These are phyloP conservation scores for Glaciozyma antarctica DNA, from an alignment of 768 basidiomycete genomes.

Conservation along the genomic window DNA sequence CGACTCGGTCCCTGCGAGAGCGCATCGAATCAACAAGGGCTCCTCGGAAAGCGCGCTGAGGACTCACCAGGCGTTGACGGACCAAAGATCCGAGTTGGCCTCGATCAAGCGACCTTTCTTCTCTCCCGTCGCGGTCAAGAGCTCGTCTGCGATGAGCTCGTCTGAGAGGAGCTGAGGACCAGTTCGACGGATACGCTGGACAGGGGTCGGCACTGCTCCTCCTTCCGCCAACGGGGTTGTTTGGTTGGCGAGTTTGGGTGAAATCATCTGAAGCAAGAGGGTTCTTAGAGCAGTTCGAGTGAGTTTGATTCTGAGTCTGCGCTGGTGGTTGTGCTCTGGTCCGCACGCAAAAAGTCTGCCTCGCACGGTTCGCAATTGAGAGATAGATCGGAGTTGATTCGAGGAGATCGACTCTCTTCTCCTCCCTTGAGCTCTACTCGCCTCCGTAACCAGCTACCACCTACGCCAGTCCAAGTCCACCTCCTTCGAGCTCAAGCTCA, in stretches of 20 bases:
- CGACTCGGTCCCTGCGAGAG: conserved; percentile 40
- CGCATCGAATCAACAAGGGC: not conserved
- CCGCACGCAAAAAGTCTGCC: too few relatives aligned
- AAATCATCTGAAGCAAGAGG: too few relatives aligned
- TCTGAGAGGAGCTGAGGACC: conserved; percentile 24
- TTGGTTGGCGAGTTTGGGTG: too few relatives aligned
- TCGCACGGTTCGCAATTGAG: too few relatives aligned
- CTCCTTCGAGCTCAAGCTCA: not conserved
- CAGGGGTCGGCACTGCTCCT: not conserved
- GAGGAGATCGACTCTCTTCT: too few relatives aligned
- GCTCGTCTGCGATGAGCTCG: conserved; percentile 17
- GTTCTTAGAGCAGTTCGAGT: too few relatives aligned
- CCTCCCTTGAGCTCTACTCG: too few relatives aligned
- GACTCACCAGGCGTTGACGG: conserved; percentile 61
- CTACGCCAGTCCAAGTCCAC: too few relatives aligned
- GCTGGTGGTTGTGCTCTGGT: too few relatives aligned
- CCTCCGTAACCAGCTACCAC: not conserved
- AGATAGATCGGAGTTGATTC: not conserved
- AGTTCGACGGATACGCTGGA: not conserved
- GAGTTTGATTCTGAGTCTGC: too few relatives aligned
- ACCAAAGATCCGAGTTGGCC: conserved; percentile 61
- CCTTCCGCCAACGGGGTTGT: too few relatives aligned
- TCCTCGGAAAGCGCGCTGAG: not conserved
- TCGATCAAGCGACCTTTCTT: conserved; percentile 19
- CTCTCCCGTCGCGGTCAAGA: conserved; percentile 12